These are phyloP conservation scores for Trichoderma sp. DNA, from an alignment of 2,329 filamentous ascomycete species.

Conservation along the genomic window DNA sequence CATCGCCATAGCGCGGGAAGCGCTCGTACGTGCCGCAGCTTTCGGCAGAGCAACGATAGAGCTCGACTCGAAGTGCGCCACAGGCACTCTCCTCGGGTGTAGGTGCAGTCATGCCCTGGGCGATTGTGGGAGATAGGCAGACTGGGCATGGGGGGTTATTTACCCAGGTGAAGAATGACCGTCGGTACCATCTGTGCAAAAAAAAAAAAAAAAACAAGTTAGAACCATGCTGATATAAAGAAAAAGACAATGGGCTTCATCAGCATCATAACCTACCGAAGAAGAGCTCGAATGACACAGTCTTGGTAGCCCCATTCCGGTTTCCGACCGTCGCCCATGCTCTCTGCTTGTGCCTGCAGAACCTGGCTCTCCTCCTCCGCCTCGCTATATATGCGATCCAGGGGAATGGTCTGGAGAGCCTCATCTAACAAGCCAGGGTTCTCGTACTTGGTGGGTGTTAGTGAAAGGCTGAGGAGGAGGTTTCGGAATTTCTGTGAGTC, in stretches of 20 bases:
- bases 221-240: constrained; percentile 21
- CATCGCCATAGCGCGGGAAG: constrained; percentile 92
- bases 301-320: constrained; percentile 97
- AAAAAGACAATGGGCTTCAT: constrained; percentile 25
- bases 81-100: constrained; percentile 87
- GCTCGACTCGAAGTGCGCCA: constrained; percentile 82
- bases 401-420: constrained; percentile 79
- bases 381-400: constrained; percentile 89
- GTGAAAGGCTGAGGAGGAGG: constrained; percentile 79
- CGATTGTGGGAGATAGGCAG: constrained; percentile 81
- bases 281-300: constrained; percentile 84
- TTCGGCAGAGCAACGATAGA: constrained; percentile 81
- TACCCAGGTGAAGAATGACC: constrained; percentile 93
- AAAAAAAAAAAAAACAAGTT: constrained; percentile 25
- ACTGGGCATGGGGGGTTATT: constrained; percentile 87
- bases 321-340: constrained; percentile 76
- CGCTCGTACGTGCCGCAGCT: constrained; percentile 79
- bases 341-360: constrained; percentile 82
- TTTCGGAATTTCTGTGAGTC: constrained; percentile 76
- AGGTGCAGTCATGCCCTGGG: constrained; percentile 79
- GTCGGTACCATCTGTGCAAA: constrained; percentile 75
- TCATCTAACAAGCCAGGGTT: constrained; percentile 94
- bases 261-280: constrained; percentile 60
- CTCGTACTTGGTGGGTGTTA: constrained; percentile 91
- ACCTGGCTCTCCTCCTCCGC: constrained; percentile 93